phyloP scores from a whole-genome alignment of 2,329 filamentous ascomycete genomes.

The Sporothrix brasiliensis region DNA sequence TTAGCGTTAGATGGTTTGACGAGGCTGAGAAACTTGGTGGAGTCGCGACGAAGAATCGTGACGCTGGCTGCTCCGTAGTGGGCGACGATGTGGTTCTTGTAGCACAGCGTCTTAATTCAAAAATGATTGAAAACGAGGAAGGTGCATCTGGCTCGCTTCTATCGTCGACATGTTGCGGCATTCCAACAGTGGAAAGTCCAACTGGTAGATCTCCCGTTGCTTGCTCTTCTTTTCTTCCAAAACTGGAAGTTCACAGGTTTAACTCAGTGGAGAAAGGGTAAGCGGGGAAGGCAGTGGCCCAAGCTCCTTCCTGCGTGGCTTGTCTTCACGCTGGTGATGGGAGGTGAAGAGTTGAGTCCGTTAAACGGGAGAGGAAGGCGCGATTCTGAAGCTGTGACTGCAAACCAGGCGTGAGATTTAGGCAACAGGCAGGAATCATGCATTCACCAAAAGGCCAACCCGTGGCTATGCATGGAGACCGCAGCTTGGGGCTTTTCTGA shows the following conservation, averaged over 20 bases:
- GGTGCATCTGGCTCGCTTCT: not conserved
- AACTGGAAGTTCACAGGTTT: not conserved
- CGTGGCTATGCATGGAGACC: not conserved
- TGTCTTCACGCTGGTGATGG: not conserved
- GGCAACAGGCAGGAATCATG: constrained; percentile 20
- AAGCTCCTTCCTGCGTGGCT: constrained; percentile 16
- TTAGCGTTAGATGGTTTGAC: not conserved
- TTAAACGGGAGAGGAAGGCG: not conserved
- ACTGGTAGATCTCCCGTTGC: not conserved
- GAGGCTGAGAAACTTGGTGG: constrained; percentile 6
- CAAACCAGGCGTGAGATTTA: not conserved
- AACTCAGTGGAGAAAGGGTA: not conserved
- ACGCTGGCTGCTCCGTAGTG: too few relatives aligned
- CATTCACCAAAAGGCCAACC: not conserved
- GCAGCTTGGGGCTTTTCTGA: not conserved
- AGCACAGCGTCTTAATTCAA: not conserved
- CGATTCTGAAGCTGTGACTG: not conserved
- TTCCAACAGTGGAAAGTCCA: not conserved
- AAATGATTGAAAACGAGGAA: not conserved
- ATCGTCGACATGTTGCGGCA: not conserved
- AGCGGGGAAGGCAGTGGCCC: constrained; percentile 18
- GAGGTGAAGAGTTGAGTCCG: not conserved
- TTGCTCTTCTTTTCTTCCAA: not conserved
- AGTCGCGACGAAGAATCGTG: not conserved
- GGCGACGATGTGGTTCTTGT: not conserved